Base-by-base conservation (phyloP, 2,329 filamentous ascomycete genomes). In the Alternaria sp. region DNA sequence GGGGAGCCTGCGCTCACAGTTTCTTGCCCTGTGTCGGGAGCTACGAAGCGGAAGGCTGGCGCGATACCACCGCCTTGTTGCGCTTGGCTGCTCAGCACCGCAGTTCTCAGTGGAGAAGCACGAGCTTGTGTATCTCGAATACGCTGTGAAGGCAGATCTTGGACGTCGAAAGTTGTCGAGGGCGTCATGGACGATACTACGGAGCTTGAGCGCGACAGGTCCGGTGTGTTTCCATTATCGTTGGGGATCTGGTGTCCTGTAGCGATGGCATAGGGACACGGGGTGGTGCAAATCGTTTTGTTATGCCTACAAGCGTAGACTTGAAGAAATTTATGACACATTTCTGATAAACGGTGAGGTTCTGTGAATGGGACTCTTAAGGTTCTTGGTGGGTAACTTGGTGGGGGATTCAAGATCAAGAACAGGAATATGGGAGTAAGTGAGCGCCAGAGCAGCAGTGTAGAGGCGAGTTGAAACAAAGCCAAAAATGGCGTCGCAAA, bases 241-340 rank as follows among this genome's bases (percentile, higher is more conserved):
- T 39, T 5, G 39, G 46, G 31, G 13, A 51, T 23, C 3, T 14
- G 39, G 10, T n/a, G 21, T 8, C 51, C 51, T 17, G 45, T 54
- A 23, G 56, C 56, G 17, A 50, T 37, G 39, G 56, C 72, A 50
- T 67, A 57, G 1, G 58, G 51, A 41, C 72, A 75, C 14, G 70
- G 67, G 5, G 72, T 75, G 14, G 61, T 70, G 59, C 67, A 73
- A 51, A 73, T 62, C 7, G 49, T 49, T 28, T 70, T 71, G 10
- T 46, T 54, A 66, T 71, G 66, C 26, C 58, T 51, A 57, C 74
- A 76, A 53, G 62, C 62, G 57, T 68, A 70, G 46, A 65, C 40
- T 57, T 75, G 69, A 51, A 70, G 14, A 26, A 73, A 65, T 31
- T 67, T 65, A 31, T 67, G 54, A 56, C 72, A 75, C 72, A 72